Base-by-base conservation (phyloP, 192 early-diverging fungal genomes). In the Rhizophlyctis rosea region DNA sequence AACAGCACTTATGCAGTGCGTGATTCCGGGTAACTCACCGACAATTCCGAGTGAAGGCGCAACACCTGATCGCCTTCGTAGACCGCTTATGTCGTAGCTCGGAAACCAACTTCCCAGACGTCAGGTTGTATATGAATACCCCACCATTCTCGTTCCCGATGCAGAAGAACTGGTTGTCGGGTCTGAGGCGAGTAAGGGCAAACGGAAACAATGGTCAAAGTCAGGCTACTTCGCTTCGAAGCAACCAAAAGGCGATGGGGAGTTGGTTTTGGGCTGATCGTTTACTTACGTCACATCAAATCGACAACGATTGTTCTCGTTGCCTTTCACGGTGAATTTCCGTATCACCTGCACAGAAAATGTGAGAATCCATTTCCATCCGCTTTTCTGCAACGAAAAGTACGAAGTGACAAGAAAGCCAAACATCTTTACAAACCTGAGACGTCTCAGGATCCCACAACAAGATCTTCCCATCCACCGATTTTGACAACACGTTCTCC, bases 11-110 rank as follows among this genome's bases (percentile, higher is more conserved):
- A 25, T 9, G 21, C 9, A 24, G 28, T 9, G 56, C 9, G n/a
- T n/a, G n/a, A n/a, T n/a, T n/a, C n/a, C n/a, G n/a, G n/a, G 13
- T 9, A 16, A 27, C 66, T 64, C 79, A 87, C 87, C 86, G 79
- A 66, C 84, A 85, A 70, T 92, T 87, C 32, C 83, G 65, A 0
- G 90, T 76, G 75, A 94, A 92, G 47, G 80, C 79, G 64, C 89
- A 90, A 61, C 86, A 87, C n/a, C 82, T 82, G 11, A 94, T 85
- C 1, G 90, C 81, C 47, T 89, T 89, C 32, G 83, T 89, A 4
- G 89, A 89, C 35, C 91, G 74, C 60, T 87, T 83, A 62, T 94
- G 91, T 18, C 68, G 75, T 34, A 94, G 70, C 50, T 85, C 85
- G 18, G 83, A 64, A 2, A 91, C 61, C 0, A 78, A 27, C 62